phyloP scores from a whole-genome alignment of 345 rosid genomes.

The Mallotus nudiflorus region DNA sequence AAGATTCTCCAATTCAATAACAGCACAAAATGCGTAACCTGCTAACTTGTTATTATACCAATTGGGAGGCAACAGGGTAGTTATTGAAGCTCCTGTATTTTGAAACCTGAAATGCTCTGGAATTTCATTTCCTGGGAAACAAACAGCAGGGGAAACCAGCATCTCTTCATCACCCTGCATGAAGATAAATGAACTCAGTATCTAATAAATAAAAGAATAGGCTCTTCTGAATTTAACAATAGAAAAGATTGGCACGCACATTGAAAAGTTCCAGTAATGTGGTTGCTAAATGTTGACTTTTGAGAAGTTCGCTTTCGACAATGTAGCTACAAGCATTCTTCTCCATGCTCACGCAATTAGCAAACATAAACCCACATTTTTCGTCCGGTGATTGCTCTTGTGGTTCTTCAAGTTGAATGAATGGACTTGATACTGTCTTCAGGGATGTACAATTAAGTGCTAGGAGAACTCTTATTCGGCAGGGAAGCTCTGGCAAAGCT shows the following conservation, averaged over 20 bases:
- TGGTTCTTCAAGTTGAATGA: not conserved
- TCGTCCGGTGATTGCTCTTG: not conserved
- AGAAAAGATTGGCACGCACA: not conserved
- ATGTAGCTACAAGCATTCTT: constrained; percentile 1
- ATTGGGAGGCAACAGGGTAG: constrained; percentile 3
- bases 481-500: constrained; percentile 19
- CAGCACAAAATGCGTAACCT: constrained; percentile 13
- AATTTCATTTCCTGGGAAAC: constrained; percentile 10
- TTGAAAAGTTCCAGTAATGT: not conserved
- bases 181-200: not conserved
- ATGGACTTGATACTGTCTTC: constrained; percentile 8
- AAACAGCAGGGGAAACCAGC: not conserved
- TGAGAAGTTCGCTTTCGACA: not conserved
- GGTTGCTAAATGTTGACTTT: not conserved
- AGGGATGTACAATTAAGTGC: constrained; percentile 9
- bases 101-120: constrained; percentile 12
- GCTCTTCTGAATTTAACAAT: not conserved
- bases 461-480: not conserved
- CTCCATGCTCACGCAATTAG: constrained; percentile 4
- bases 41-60: not conserved
- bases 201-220: not conserved
- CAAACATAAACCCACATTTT: not conserved
- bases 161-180: constrained; percentile 1
- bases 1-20: constrained; percentile 8
- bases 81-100: not conserved